phyloP scores from a whole-genome alignment of 495 filamentous ascomycete species.

The Podospora tetraspora region DNA sequence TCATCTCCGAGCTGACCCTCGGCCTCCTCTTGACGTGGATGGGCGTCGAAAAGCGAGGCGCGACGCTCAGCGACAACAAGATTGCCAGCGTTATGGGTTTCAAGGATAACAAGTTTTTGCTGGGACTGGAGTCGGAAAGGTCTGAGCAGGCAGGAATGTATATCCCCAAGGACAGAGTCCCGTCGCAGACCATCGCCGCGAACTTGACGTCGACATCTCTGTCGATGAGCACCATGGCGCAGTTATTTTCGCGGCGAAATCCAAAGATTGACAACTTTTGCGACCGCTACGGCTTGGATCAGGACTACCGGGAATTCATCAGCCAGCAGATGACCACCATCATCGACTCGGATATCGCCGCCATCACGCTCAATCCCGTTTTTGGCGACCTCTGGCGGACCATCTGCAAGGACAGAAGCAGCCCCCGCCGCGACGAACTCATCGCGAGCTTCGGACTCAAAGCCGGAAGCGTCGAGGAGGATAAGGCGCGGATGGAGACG shows the following conservation, averaged over 20 bases:
- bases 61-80: slow-evolving; percentile 7
- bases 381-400: slow-evolving; percentile 45
- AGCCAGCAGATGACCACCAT: slow-evolving; percentile 33
- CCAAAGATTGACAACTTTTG: slow-evolving; percentile 31
- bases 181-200: slow-evolving; percentile 11
- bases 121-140: slow-evolving; percentile 18
- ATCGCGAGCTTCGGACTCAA: slow-evolving; percentile 34
- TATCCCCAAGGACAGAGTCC: slow-evolving; percentile 14
- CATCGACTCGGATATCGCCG: slow-evolving; percentile 35
- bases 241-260: slow-evolving; percentile 26
- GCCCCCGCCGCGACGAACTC: slow-evolving; percentile 34
- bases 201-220: slow-evolving; percentile 17
- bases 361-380: slow-evolving; percentile 43
- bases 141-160: slow-evolving; percentile 5
- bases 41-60: slow-evolving; percentile 36
- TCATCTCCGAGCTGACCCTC: slow-evolving; percentile 40
- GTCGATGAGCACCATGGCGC: slow-evolving; percentile 24
- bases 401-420: slow-evolving; percentile 40
- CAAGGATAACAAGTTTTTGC: slow-evolving; percentile 12
- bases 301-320: slow-evolving; percentile 30
- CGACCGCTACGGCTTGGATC: slow-evolving; percentile 33
- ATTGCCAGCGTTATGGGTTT: slow-evolving; percentile 19
- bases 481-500: slow-evolving; percentile 34
- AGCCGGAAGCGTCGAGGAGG: slow-evolving; percentile 24
- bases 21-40: slow-evolving; percentile 44